Conservation (phyloP, 345 rosid species). For the Aquilaria malaccensis region DNA sequence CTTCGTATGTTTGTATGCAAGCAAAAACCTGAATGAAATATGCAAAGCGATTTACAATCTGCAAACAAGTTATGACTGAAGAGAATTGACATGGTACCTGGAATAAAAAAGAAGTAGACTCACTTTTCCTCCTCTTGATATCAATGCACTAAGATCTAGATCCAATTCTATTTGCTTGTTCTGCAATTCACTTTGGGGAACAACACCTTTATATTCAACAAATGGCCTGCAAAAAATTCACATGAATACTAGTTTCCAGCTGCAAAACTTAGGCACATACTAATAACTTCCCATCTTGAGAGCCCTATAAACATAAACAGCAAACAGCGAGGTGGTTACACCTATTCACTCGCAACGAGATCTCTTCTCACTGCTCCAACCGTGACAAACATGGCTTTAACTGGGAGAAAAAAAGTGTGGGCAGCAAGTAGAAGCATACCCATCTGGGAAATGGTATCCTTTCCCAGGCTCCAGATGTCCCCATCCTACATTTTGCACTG, state of each 20-base stretch:
- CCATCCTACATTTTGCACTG: conserved; percentile 55
- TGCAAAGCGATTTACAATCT: conserved; percentile 6
- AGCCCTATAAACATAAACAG: neutral
- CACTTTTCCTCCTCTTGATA: conserved; percentile 66
- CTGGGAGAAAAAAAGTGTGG: neutral
- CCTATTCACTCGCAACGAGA: too few species aligned
- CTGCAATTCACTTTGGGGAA: conserved; percentile 47
- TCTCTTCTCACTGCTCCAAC: neutral
- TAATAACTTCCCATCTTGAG: neutral
- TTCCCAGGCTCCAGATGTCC: conserved; percentile 70
- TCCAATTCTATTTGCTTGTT: conserved; percentile 56
- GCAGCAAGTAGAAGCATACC: conserved; percentile 31
- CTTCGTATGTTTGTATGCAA: conserved; percentile 49
- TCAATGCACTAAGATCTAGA: conserved; percentile 53
- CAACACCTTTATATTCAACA: conserved; percentile 70
- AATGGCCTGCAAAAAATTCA: conserved; percentile 45
- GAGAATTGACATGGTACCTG: neutral
- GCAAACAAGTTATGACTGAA: neutral
- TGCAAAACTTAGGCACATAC: neutral
- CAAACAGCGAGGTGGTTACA: neutral
- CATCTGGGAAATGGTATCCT: conserved; percentile 83
- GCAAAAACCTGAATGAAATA: conserved; percentile 39
- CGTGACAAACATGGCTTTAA: too few species aligned
- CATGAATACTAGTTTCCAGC: neutral
- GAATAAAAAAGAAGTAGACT: neutral